Percentiles rank a stretch among this genome's conserved stretches.
phyloP scores from a whole-genome alignment of 768 basidiomycete genomes.

The Tylopilus plumbeoviolaceoides region DNA sequence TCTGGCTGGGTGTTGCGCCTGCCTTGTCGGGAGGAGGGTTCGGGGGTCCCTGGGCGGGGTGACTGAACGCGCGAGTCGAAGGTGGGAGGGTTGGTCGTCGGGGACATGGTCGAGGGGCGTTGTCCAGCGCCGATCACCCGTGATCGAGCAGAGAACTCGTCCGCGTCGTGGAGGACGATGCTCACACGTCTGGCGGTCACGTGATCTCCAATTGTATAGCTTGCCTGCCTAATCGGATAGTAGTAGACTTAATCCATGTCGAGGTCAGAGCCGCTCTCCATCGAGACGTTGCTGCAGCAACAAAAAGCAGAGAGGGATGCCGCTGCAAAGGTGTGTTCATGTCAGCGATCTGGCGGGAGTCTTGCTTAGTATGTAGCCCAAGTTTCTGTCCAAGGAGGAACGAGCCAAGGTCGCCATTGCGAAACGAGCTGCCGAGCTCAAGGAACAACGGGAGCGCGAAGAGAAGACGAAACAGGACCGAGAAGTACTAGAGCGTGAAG shows the following conservation, averaged over 20 bases:
- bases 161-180: conserved; percentile 24
- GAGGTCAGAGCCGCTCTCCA: conserved; percentile 73
- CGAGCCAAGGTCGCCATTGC: conserved; percentile 85
- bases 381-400: conserved; percentile 90
- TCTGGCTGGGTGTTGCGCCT: conserved; percentile 47
- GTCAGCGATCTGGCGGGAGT: neutral
- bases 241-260: conserved; percentile 35
- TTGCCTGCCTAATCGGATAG: conserved; percentile 17
- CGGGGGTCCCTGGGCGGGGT: conserved; percentile 57
- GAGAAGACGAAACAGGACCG: conserved; percentile 59
- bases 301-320: conserved; percentile 89
- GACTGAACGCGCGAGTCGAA: conserved; percentile 35
- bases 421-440: conserved; percentile 81
- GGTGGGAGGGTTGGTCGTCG: neutral
- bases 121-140: conserved; percentile 14
- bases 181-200: conserved; percentile 20
- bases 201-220: neutral
- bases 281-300: conserved; percentile 80
- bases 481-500: conserved; percentile 70
- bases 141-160: conserved; percentile 15
- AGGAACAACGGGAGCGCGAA: conserved; percentile 62
- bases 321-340: conserved; percentile 69
- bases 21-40: conserved; percentile 58
- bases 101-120: conserved; percentile 7
- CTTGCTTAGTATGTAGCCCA: conserved; percentile 55